phyloP scores from a whole-genome alignment of 2,329 filamentous ascomycete species.

The Ascochyta lentis region DNA sequence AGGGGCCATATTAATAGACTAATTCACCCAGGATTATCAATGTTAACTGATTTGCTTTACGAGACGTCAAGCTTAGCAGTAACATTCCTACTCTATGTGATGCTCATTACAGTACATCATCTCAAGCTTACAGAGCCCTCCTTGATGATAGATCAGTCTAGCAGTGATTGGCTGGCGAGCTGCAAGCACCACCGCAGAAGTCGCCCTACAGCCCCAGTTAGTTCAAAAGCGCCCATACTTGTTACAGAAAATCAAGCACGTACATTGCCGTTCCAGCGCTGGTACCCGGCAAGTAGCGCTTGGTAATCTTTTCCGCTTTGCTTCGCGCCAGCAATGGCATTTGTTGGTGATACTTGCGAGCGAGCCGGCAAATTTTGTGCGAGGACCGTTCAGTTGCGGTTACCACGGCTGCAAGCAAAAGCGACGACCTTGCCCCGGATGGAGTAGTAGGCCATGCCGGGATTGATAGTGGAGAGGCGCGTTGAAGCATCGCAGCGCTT shows the following conservation, averaged over 20 bases:
- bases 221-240: not conserved
- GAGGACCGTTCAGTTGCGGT: not conserved
- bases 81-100: not conserved
- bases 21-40: not conserved
- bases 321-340: slow-evolving; percentile 1
- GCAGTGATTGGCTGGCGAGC: slow-evolving; percentile 55
- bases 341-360: not conserved
- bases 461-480: too few relatives aligned
- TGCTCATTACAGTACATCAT: not conserved
- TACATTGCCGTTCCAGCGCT: not conserved
- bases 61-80: too few relatives aligned
- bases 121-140: not conserved
- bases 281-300: slow-evolving; percentile 4
- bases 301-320: not conserved
- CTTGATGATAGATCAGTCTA: slow-evolving; percentile 51
- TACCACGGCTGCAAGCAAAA: slow-evolving; percentile 3
- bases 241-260: not conserved
- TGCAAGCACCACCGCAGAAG: slow-evolving; percentile 6
- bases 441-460: not conserved
- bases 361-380: not conserved
- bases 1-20: not conserved
- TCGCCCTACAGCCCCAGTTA: not conserved
- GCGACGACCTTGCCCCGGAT: slow-evolving; percentile 9
- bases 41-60: too few relatives aligned
- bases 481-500: too few relatives aligned